Base-by-base conservation (phyloP, 495 filamentous ascomycete genomes). In the Aspergillus leporis region DNA sequence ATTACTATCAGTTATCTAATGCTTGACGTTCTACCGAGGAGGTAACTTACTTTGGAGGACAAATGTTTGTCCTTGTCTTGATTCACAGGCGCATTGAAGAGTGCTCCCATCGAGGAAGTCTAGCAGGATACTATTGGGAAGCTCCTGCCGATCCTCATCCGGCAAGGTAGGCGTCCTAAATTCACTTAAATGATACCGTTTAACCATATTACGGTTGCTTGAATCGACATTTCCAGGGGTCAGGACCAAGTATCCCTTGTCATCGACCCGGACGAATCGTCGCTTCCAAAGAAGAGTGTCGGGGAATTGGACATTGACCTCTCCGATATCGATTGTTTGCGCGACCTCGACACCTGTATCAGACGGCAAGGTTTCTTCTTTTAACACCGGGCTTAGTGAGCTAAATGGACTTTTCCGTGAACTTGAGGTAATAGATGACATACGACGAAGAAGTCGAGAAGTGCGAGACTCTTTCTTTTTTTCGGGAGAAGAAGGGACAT, bases 231-330 rank as follows among this genome's bases (percentile, higher is more conserved):
- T 76, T 23, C 83, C 78, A 22, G 86, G 78, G 13, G 83, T 86
- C 56, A 94, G 78, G 58, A 94, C 84, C 45, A 97, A 70, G 65
- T 87, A 88, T 10, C 93, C 93, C 48, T 87, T 78, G 58, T 81
- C 81, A 68, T 95, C 90, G 48, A 97, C 80, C 51, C 86, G 83
- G 75, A 96, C 85, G 65, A 85, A 87, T 51, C 92, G 85, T 51
- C 91, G 87, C 73, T 96, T 96, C 93, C 93, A 97, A 10, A 97
- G 79, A 22, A 97, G 80, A 46, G 87, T 93, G 69, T 95, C 93
- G 1, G 93, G 92, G 66, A 97, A 96, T 65, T 97, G 93, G 4
- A 96, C 86, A 61, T 97, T 96, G 51, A 96, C 86, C 66, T 96
- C 92, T 40, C 93, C 92, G 69, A 95, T 82, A 52, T 87, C 83